phyloP scores from a whole-genome alignment of 768 basidiomycete species.

The Neoboletus subvelutipes region DNA sequence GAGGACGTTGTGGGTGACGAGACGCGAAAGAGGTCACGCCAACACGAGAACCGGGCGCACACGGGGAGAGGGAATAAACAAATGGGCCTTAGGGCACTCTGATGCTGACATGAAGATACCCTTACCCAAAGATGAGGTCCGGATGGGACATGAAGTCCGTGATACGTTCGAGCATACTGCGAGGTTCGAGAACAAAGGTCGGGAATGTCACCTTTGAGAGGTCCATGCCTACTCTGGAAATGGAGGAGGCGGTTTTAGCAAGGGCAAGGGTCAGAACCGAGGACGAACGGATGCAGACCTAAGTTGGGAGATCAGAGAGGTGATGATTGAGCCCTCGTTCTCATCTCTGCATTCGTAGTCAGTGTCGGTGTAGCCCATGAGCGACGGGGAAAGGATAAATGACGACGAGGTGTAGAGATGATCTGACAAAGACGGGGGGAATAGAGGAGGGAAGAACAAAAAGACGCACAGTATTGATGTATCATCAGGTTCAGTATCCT shows the following conservation, averaged over 20 bases:
- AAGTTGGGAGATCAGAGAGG: slow-evolving; percentile 85
- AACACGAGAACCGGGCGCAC: background rate
- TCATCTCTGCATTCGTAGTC: slow-evolving; percentile 68
- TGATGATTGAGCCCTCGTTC: slow-evolving; percentile 88
- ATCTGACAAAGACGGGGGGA: slow-evolving; percentile 32
- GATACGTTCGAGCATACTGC: slow-evolving; percentile 97
- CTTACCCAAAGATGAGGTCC: slow-evolving; percentile 93
- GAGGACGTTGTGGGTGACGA: background rate
- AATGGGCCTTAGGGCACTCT: slow-evolving; percentile 23
- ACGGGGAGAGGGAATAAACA: background rate
- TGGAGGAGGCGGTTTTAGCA: slow-evolving; percentile 11
- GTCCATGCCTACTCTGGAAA: slow-evolving; percentile 89
- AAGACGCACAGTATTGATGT: slow-evolving; percentile 80
- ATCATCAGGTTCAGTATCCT: slow-evolving; percentile 86
- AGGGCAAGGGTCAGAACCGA: background rate
- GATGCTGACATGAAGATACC: slow-evolving; percentile 24
- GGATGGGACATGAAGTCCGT: slow-evolving; percentile 99
- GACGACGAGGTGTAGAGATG: slow-evolving; percentile 5
- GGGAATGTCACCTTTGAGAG: slow-evolving; percentile 92
- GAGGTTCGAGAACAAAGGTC: slow-evolving; percentile 93
- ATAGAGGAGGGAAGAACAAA: slow-evolving; percentile 17
- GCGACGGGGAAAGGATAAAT: background rate
- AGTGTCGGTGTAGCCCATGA: slow-evolving; percentile 35
- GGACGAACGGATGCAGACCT: slow-evolving; percentile 45
- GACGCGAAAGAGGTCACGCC: background rate